Evolutionary conservation across 1,139 yeast genomes (phyloP).

Genomic region (Cylindricascospora bacillispora): DNA sequence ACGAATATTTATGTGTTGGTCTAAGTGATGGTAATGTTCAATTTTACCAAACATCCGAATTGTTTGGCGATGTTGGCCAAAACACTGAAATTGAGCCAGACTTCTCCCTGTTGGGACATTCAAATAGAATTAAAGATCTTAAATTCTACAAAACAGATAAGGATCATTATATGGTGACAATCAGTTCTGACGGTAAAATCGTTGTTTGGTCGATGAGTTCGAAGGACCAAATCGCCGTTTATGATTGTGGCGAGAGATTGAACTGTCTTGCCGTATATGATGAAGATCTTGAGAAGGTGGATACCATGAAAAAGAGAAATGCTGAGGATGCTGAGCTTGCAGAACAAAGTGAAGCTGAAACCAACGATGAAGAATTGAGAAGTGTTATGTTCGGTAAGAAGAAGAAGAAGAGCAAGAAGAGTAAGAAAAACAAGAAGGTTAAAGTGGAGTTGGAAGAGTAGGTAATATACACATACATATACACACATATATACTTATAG

Average conservation of each 20-base stretch:
- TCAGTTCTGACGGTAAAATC: slow-evolving; percentile 85
- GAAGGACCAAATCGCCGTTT: slow-evolving; percentile 77
- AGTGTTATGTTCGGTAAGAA: slow-evolving; percentile 29
- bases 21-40: slow-evolving; percentile 61
- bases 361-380: slow-evolving; percentile 30
- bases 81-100: slow-evolving; percentile 32
- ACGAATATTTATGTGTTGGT: slow-evolving; percentile 54
- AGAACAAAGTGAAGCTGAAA: slow-evolving; percentile 32
- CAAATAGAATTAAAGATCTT: slow-evolving; percentile 73
- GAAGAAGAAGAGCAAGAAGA: slow-evolving; percentile 31
- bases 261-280: slow-evolving; percentile 74
- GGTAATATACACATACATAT: slow-evolving; percentile 13
- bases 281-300: slow-evolving; percentile 64
- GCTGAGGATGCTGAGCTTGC: slow-evolving; percentile 49
- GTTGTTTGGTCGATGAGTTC: slow-evolving; percentile 73
- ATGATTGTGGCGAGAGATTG: slow-evolving; percentile 84
- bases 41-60: slow-evolving; percentile 37
- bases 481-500: background rate
- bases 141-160: slow-evolving; percentile 37
- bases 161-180: slow-evolving; percentile 51
- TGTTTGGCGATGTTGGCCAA: slow-evolving; percentile 17
- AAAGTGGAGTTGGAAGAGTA: slow-evolving; percentile 49
- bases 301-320: slow-evolving; percentile 55
- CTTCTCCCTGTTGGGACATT: slow-evolving; percentile 63
- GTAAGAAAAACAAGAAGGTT: slow-evolving; percentile 30